A percentile compares a stretch with the other conserved stretches of the same genome.
These are phyloP conservation scores for Moesziomyces aphidis DNA, from an alignment of 1,284 basidiomycete genomes.

Conservation along the genomic window DNA sequence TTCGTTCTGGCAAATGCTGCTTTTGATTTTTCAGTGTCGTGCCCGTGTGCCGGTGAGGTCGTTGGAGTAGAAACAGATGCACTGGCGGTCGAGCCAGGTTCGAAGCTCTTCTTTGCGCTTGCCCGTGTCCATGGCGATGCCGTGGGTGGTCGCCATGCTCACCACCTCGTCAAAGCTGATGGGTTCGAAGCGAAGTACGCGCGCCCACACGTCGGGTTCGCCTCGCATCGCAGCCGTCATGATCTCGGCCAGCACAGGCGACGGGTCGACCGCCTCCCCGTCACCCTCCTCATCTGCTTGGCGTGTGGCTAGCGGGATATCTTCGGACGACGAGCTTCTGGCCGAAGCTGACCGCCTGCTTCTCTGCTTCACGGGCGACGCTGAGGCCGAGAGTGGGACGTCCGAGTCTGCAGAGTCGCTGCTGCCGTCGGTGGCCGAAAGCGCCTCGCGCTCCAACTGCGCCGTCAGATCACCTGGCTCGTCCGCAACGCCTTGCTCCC, in stretches of 20 bases:
- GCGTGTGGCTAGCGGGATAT: slow-evolving; percentile 11
- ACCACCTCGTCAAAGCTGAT: slow-evolving; percentile 46
- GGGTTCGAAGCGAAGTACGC: slow-evolving; percentile 42
- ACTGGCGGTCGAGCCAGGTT: slow-evolving; percentile 38
- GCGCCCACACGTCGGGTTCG: slow-evolving; percentile 5
- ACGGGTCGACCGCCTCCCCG: slow-evolving; percentile 11
- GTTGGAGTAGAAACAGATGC: slow-evolving; percentile 37
- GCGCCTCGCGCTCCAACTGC: slow-evolving; percentile 29
- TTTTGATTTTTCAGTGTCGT: slow-evolving; percentile 22
- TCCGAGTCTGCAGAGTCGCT: not conserved
- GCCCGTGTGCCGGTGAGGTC: slow-evolving; percentile 26
- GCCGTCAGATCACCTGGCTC: slow-evolving; percentile 22
- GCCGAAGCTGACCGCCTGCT: slow-evolving; percentile 8
- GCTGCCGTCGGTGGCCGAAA: slow-evolving; percentile 22
- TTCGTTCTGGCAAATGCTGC: not conserved
- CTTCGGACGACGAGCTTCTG: slow-evolving; percentile 12
- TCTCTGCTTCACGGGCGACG: slow-evolving; percentile 4
- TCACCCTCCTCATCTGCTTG: not conserved
- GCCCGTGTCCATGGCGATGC: slow-evolving; percentile 19
- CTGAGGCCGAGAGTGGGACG: slow-evolving; percentile 11
- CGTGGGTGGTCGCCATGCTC: slow-evolving; percentile 23
- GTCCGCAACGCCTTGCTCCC: not conserved
- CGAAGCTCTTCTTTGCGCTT: slow-evolving; percentile 35
- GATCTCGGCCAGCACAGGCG: slow-evolving; percentile 17
- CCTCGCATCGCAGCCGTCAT: slow-evolving; percentile 24